Evolutionary conservation across 768 basidiomycete species (phyloP).

Genomic region (Lactarius hengduanensis): DNA sequence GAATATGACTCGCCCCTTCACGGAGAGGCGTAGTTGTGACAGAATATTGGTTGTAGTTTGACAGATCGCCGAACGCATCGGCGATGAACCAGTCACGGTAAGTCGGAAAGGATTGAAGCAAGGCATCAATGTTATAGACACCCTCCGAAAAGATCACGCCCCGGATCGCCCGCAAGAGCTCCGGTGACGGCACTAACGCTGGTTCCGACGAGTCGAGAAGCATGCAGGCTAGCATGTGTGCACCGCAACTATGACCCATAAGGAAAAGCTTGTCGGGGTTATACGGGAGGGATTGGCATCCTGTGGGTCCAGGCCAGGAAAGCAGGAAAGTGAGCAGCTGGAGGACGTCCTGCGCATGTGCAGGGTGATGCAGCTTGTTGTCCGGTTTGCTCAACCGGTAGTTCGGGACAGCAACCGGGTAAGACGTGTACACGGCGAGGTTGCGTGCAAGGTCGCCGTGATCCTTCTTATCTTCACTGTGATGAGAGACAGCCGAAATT

Average conservation of each 20-base stretch:
- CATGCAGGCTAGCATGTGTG: conserved; percentile 75
- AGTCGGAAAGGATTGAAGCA: conserved; percentile 61
- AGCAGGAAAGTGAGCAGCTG: conserved; percentile 58
- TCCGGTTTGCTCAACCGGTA: conserved; percentile 64
- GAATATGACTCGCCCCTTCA: conserved; percentile 38
- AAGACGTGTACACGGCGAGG: conserved; percentile 50
- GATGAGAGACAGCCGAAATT: not conserved
- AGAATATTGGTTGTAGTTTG: conserved; percentile 51
- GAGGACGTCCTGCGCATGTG: conserved; percentile 66
- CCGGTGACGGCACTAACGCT: conserved; percentile 44
- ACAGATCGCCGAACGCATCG: conserved; percentile 53
- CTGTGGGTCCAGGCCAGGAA: conserved; percentile 43
- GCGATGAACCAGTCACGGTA: conserved; percentile 73
- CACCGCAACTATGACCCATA: conserved; percentile 78
- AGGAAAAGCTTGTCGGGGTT: conserved; percentile 50
- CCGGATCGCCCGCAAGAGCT: conserved; percentile 45
- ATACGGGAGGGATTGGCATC: conserved; percentile 34
- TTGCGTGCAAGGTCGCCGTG: conserved; percentile 52
- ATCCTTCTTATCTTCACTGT: conserved; percentile 71
- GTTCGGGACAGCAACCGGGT: conserved; percentile 69
- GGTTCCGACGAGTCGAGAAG: conserved; percentile 54
- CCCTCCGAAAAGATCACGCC: conserved; percentile 71
- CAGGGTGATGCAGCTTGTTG: conserved; percentile 57
- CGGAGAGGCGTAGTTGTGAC: conserved; percentile 44
- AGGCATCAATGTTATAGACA: conserved; percentile 69